Conservation (phyloP, 805 yeast species). For the Ogataea angusta region DNA sequence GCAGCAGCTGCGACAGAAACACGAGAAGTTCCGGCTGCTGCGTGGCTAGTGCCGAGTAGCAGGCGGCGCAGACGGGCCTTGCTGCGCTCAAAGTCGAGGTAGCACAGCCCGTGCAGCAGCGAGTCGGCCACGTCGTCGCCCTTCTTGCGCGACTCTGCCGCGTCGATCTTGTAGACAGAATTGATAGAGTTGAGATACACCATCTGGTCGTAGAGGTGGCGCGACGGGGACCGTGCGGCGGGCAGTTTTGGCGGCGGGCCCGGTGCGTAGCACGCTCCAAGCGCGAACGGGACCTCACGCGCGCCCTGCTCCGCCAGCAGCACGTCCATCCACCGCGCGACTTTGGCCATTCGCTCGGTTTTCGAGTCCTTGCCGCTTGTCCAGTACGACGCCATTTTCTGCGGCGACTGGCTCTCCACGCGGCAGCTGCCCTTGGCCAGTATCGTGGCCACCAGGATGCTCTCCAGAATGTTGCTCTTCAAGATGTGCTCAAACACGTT, state of each 20-base stretch:
- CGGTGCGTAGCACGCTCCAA: constrained; percentile 4
- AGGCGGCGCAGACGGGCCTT: constrained; percentile 11
- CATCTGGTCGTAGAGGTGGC: constrained; percentile 28
- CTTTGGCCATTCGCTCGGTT: constrained; percentile 25
- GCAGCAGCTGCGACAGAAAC: constrained; percentile 20
- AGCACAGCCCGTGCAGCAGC: constrained; percentile 56
- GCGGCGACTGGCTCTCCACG: constrained; percentile 26
- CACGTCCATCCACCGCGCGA: constrained; percentile 25
- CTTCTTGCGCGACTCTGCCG: constrained; percentile 32
- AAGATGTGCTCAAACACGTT: constrained; percentile 49
- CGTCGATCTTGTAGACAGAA: constrained; percentile 3
- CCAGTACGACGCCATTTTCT: constrained; percentile 34
- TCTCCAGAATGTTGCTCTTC: constrained; percentile 52
- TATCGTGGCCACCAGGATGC: constrained; percentile 37
- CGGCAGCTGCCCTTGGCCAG: constrained; percentile 8
- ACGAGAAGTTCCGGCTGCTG: constrained; percentile 25
- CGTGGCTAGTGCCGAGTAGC: constrained; percentile 17
- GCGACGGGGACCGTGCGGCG: constrained; percentile 15
- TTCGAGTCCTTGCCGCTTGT: constrained; percentile 18
- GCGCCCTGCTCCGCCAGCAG: constrained; percentile 2
- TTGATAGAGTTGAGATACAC: constrained; percentile 22
- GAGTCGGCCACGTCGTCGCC: constrained; percentile 68
- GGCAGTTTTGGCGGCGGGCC: not conserved
- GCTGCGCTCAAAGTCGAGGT: constrained; percentile 43
- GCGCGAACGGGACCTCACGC: constrained; percentile 2